A percentile compares a stretch with the other conserved stretches of the same genome.
Conservation (phyloP, 108 stramenopile species). For the Nannochloropsis oceanica region DNA sequence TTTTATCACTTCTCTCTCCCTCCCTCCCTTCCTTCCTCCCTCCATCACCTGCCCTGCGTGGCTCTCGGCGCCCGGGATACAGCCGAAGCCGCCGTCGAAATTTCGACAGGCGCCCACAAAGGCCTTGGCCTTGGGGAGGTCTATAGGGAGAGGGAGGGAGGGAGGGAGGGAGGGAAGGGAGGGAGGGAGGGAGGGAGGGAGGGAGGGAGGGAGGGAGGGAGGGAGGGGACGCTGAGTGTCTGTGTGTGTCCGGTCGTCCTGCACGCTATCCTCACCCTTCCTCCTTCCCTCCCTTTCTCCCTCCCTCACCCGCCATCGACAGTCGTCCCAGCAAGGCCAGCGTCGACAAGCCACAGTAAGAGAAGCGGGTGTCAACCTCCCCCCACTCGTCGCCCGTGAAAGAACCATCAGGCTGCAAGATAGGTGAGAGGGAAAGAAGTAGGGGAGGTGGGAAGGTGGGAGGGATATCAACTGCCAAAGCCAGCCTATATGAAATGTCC, state of each 20-base stretch:
- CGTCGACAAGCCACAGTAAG: constrained; percentile 77
- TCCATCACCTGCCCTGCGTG: constrained; percentile 68
- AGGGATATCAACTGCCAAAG: not conserved
- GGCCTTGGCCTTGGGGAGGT: no score
- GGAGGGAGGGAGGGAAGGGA: no score
- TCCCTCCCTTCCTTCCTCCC: not conserved
- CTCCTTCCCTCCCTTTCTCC: not conserved
- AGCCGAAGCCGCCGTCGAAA: constrained; percentile 95
- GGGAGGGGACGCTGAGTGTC: not conserved
- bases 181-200: not conserved
- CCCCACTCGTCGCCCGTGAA: constrained; percentile 91
- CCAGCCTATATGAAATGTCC: not conserved
- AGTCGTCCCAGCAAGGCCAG: constrained; percentile 59
- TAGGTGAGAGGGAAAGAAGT: not conserved
- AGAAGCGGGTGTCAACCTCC: constrained; percentile 95
- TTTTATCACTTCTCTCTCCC: not conserved
- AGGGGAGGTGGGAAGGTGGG: not conserved
- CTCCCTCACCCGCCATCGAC: constrained; percentile 3
- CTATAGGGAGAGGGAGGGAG: no score
- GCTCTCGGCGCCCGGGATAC: constrained; percentile 77
- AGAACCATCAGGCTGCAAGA: constrained; percentile 59
- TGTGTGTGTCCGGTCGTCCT: not conserved
- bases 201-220: not conserved
- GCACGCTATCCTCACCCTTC: constrained; percentile 15
- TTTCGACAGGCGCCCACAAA: constrained; percentile 77